Evolutionary conservation across 2,329 filamentous ascomycete species (phyloP).

Genomic region (Teratosphaeria zuluensis): DNA sequence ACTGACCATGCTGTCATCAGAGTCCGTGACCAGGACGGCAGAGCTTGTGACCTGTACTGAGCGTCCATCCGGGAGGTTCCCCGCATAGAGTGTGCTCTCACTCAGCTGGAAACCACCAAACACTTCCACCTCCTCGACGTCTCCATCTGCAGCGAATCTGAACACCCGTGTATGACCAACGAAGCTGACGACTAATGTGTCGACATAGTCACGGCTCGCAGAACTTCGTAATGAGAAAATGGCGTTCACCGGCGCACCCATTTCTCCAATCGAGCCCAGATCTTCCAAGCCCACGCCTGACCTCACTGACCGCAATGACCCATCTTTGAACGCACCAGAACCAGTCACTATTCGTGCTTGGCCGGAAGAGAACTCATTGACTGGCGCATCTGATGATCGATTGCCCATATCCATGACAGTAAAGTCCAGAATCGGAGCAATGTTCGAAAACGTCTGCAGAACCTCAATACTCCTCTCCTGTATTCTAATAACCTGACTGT

Average conservation of each 20-base stretch:
- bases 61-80: constrained; percentile 50
- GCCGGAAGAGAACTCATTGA: constrained; percentile 87
- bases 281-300: constrained; percentile 88
- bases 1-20: constrained; percentile 38
- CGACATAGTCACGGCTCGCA: constrained; percentile 57
- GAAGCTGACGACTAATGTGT: constrained; percentile 72
- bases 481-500: constrained; percentile 72
- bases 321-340: constrained; percentile 81
- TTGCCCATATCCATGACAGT: constrained; percentile 94
- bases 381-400: constrained; percentile 64
- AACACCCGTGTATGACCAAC: constrained; percentile 78
- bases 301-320: constrained; percentile 77
- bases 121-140: constrained; percentile 75
- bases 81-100: constrained; percentile 61
- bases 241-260: constrained; percentile 40
- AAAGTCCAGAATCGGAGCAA: constrained; percentile 88
- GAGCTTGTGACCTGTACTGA: constrained; percentile 68
- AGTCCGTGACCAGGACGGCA: constrained; percentile 52
- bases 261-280: constrained; percentile 68
- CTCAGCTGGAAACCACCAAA: constrained; percentile 63
- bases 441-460: constrained; percentile 69
- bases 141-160: constrained; percentile 58
- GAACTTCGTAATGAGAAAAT: constrained; percentile 53
- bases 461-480: constrained; percentile 50
- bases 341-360: constrained; percentile 90